Evolutionary conservation across 306 rosid species (phyloP), one percentile per base, ranked within the genome.

Genomic region (Mucuna pruriens): DNA sequence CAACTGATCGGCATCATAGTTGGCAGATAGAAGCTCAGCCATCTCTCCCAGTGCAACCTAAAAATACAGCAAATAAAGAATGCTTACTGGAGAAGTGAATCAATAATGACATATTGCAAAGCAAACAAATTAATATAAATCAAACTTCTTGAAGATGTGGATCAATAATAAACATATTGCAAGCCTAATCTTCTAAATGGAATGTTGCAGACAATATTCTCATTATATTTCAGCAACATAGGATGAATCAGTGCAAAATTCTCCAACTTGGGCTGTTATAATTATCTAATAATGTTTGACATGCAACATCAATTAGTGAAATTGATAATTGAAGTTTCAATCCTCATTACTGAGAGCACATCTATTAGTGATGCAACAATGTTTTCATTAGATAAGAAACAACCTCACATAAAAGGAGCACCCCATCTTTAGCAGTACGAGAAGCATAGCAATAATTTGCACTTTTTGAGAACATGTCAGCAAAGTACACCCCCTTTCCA

Each of bases 401-500:
- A 82, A 95, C 97, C 99, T 96, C 99, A 82, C 97, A 96, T 67
- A 93, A 87, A 83, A 96, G 98, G 46, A 96, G 92, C 81, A 93
- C 98, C 6, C 98, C 98, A 49, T 93, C 83, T 55, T 80, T 51
- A 66, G 85, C 71, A 10, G 75, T 82, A 15, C 61, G 84, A 66
- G 90, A 45, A 76, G 99, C 92, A 82, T 85, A 90, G 84, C 98
- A 96, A 84, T 93, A 96, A 79, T 96, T 93, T 80, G 97, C 99
- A 46, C 99, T 96, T 90, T 93, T 96, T 75, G 99, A 96, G 94
- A 93, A 93, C 99, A 96, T 96, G 87, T 93, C 99, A 8, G 99
- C 98, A 66, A 96, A 96, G 88, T 96, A 93, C 39, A 93, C 90
- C 57, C 99, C 99, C 83, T 96, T 96, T 49, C 98, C 98, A 78